Base-by-base conservation (phyloP, 1,284 basidiomycete species). In the Trametes hirsuta region DNA sequence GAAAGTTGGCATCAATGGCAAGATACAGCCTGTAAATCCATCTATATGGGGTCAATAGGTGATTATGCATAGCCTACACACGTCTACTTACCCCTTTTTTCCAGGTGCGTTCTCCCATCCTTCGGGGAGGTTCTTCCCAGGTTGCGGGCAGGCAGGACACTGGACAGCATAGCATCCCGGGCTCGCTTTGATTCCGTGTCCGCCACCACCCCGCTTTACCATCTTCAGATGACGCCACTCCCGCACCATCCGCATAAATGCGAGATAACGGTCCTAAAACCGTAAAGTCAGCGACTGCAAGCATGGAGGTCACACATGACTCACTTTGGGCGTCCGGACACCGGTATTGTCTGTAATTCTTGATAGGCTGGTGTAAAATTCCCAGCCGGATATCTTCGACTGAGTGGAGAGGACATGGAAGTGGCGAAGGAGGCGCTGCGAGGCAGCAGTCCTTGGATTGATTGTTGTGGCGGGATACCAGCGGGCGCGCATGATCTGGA, bases 141-240 rank as follows among this genome's bases (percentile, higher is more conserved):
- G 71, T 3, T 72, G 65, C 0, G 76, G 76, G 55, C 76, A 78
- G 1, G 75, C 74, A 6, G 73, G 76, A 59, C 77, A 79, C 1
- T 63, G 47, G 2, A 77, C 52, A 1, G 71, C 72, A 18, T 70
- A 72, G 12, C 70, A 66, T 0, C 76, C 76, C 0, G 1, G 5
- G 12, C 18, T 5, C 14, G 5, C n/a, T 14, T 3, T n/a, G 6
- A n/a, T 15, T 4, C n/a, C 12, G 44, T 68, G 64, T 10, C 62
- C 66, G 11, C 69, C 41, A 3, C 69, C 69, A 8, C 62, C 59
- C 8, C 64, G 61, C 57, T 73, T 73, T 42, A 71, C 22, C 55
- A 67, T 61, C 30, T 64, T 66, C 4, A 75, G n/a, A 48, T 71
- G 61, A 0, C 66, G 59, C 59, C 63, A 68, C 15, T 52, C 14